Base-by-base conservation (phyloP, 352 stramenopile genomes). In the Globisporangium mamillatum region DNA sequence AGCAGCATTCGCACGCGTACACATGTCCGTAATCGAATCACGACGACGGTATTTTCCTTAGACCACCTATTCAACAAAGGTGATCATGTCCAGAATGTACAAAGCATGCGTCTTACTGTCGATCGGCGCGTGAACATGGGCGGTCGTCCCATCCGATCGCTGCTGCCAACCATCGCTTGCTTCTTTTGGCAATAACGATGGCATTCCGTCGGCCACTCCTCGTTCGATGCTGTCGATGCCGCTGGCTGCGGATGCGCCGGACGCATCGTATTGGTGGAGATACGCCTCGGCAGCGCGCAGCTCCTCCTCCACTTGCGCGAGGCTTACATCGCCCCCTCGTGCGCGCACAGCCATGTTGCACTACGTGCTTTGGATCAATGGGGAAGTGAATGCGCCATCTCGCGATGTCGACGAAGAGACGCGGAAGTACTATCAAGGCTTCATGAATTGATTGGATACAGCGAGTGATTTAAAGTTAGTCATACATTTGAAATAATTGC, bases 241-340 rank as follows among this genome's bases (percentile, higher is more conserved):
- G 20, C 32, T 69, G 27, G 27, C 25, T 24, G 24, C n/a, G 55
- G 59, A 34, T 50, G 38, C 34, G 10, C n/a, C 27, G 8, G 25
- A n/a, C 1, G 29, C 46, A 18, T 41, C 10, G 34, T 65, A 55
- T 5, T 80, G 66, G 3, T 71, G 73, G 25, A 93, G 67, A 63
- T 93, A 93, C 14, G 79, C 75, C 61, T 93, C 83, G 0, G 86
- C 82, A 3, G 69, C 75, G 10, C 75, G 81, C 22, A 93, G 74
- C 57, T 93, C 86, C 22, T 88, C 80, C 61, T 93, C 82, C 3
- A 92, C 77, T 62, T 91, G 75, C 41, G 78, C 76, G 41, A 93
- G 64, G 48, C 75, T 91, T 53, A 88, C 69, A 4, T 66, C 48
- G 48, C 9, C 18, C 20, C 56, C 9, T n/a, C 18, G 54, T 22